phyloP scores from a whole-genome alignment of 352 stramenopile species.

The Pythium aristosporum region DNA sequence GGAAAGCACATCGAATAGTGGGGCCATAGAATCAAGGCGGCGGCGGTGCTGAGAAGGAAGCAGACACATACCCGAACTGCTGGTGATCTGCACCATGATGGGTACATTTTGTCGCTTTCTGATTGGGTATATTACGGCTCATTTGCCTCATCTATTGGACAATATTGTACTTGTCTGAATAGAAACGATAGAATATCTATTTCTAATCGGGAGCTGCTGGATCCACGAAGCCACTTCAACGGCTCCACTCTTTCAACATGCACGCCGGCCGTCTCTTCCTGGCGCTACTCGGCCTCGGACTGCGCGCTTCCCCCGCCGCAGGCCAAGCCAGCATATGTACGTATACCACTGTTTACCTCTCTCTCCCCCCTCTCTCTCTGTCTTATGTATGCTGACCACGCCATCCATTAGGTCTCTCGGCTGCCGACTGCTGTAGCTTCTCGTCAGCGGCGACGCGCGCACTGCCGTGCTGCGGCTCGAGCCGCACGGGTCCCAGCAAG shows the following conservation, averaged over 20 bases:
- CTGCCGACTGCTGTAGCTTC: conserved; percentile 37
- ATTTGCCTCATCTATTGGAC: background rate
- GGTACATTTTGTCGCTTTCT: background rate
- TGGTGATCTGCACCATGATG: background rate
- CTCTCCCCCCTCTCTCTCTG: background rate
- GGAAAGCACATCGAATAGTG: too few species aligned
- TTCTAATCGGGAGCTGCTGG: background rate
- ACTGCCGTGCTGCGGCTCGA: conserved; percentile 30
- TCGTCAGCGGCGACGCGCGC: conserved; percentile 17
- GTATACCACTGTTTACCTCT: background rate
- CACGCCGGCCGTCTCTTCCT: background rate
- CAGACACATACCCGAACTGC: too few species aligned
- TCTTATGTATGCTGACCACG: background rate
- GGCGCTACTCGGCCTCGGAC: conserved; percentile 4
- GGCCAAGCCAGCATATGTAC: conserved; percentile 14
- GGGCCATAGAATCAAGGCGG: too few species aligned
- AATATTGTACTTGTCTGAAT: background rate
- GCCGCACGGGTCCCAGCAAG: conserved; percentile 26
- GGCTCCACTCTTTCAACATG: background rate
- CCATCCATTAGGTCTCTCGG: conserved; percentile 26
- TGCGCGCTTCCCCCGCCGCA: background rate
- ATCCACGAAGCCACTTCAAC: background rate
- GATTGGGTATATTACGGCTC: background rate
- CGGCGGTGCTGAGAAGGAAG: too few species aligned
- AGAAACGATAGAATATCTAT: background rate